phyloP scores from a whole-genome alignment of 2,329 filamentous ascomycete species.

The Diaporthe sp. region DNA sequence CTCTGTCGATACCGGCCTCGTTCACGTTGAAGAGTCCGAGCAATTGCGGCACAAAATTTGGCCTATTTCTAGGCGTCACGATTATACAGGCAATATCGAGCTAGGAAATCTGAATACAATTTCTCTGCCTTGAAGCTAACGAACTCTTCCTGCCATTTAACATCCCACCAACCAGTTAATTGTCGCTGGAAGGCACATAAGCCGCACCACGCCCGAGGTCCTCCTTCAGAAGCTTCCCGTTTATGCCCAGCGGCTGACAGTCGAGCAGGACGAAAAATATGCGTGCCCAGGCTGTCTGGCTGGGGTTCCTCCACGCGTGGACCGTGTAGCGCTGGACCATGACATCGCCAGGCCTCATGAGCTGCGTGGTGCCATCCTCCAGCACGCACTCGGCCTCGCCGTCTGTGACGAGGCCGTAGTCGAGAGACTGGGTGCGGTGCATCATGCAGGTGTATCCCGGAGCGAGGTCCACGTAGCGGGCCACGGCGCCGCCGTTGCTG shows the following conservation, averaged over 20 bases:
- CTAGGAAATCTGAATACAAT: no score
- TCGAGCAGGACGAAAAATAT: conserved; percentile 4
- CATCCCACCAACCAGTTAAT: not conserved
- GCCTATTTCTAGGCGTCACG: no score
- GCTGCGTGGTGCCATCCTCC: not conserved
- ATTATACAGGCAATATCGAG: not conserved
- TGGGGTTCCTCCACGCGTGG: conserved; percentile 1
- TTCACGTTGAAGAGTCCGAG: no score
- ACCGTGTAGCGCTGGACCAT: conserved; percentile 1
- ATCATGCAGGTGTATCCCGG: no score
- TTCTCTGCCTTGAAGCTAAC: not conserved
- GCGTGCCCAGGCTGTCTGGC: not conserved
- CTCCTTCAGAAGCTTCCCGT: not conserved
- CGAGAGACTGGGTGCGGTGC: no score
- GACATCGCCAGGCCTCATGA: conserved; percentile 5
- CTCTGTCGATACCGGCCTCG: no score
- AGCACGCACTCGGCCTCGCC: not conserved
- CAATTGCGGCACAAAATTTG: no score
- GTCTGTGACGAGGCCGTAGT: not conserved
- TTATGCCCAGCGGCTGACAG: not conserved
- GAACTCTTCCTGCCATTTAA: not conserved
- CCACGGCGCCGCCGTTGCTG: no score
- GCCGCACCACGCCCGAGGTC: not conserved
- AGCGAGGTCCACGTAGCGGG: no score
- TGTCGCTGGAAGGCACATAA: not conserved